Evolutionary conservation across 768 basidiomycete genomes (phyloP), one percentile per base, ranked within the genome.

Genomic region (Sistotremastrum suecicum): DNA sequence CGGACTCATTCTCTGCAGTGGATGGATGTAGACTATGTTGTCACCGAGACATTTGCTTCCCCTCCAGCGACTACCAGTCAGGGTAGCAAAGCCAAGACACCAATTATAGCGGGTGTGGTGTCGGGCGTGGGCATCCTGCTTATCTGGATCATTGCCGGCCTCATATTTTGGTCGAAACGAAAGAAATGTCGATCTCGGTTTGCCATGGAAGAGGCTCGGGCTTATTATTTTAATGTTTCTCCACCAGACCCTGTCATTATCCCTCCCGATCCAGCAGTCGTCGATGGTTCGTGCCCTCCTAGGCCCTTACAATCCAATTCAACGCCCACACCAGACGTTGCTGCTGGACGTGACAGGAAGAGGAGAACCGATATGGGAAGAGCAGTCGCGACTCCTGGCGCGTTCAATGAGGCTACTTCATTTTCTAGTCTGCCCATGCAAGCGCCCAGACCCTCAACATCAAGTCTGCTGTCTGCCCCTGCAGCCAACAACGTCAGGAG

Each of bases 181-280:
- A 11, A 37, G 12, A 46, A 44, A 33, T 34, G 43, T 11, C 39
- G 31, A 10, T 30, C 31, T 32, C 32, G 38, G 36, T 12, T 10
- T 10, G 32, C 32, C 30, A 43, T 30, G 42, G 36, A 34, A 34
- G 30, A 30, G 5, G 40, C 29, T 8, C 40, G 40, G 12, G 29
- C 33, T 20, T 29, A 41, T 9, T 20, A 30, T 7, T 10, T 20
- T 34, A 7, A 7, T 11, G 8, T 35, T 5, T 5, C 5, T 20
- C 59, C 64, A 11, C 62, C 66, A 44, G 69, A 72, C 52, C 68
- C 62, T 41, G 62, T 76, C 45, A 64, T 79, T 43, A 73, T 79
- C n/a, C 78, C 78, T 12, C 78, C 77, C 1, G 78, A 81, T 58
- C 78, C 79, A n/a, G 78, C 77, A 37, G 65, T 80, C 32, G 57